Evolutionary conservation across 2,329 filamentous ascomycete species (phyloP).

Genomic region (Rutstroemia sp.): DNA sequence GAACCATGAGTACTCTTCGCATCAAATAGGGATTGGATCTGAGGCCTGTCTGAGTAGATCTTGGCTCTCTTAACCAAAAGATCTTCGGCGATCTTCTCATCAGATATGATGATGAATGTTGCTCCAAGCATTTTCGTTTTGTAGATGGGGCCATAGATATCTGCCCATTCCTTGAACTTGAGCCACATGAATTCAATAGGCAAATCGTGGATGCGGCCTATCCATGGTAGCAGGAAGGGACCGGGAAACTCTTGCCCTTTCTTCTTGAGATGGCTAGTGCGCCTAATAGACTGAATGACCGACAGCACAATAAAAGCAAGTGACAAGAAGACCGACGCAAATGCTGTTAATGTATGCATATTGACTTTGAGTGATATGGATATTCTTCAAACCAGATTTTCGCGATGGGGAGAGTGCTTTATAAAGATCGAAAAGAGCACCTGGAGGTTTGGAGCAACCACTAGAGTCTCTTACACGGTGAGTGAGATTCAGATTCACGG

Average conservation of each 20-base stretch:
- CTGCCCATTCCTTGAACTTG: constrained; percentile 32
- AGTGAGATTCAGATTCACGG: too few species aligned
- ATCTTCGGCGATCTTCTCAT: constrained; percentile 35
- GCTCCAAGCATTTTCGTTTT: constrained; percentile 36
- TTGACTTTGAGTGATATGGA: too few species aligned
- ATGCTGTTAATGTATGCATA: too few species aligned
- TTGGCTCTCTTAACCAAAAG: constrained; percentile 34
- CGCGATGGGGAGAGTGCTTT: too few species aligned
- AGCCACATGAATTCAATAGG: constrained; percentile 26
- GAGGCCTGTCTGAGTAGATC: constrained; percentile 32
- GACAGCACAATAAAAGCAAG: neutral
- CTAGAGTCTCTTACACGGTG: too few species aligned
- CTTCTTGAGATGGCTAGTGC: neutral
- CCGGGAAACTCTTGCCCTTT: neutral
- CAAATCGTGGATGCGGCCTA: neutral
- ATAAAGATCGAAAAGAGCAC: too few species aligned
- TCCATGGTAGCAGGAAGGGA: neutral
- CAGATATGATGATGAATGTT: constrained; percentile 31
- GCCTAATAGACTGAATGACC: neutral
- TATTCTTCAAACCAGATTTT: too few species aligned
- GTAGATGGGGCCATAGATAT: constrained; percentile 35
- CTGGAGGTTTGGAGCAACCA: too few species aligned
- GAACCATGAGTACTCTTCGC: constrained; percentile 23
- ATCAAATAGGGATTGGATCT: constrained; percentile 14
- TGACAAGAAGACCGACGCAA: too few species aligned